Percentiles rank a stretch among this genome's conserved stretches.
These are phyloP conservation scores for Solanum verrucosum DNA, from an alignment of 257 asterid species.

Conservation along the genomic window DNA sequence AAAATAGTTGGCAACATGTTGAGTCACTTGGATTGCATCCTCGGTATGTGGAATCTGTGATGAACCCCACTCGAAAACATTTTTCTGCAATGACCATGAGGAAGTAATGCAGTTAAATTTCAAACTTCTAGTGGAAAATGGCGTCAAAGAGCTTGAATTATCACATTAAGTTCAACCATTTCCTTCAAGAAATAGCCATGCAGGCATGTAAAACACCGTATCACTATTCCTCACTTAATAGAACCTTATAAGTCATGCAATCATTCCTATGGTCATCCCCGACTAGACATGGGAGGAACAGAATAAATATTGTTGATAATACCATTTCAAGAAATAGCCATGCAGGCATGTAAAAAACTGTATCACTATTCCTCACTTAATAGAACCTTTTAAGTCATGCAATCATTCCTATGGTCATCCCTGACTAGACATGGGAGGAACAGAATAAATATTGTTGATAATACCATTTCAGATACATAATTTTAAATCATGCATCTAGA, in stretches of 20 bases:
- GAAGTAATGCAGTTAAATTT: background rate
- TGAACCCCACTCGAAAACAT: conserved; percentile 95
- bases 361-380: background rate
- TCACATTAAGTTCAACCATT: background rate
- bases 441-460: background rate
- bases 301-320: background rate
- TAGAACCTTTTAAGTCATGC: background rate
- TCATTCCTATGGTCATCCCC: background rate
- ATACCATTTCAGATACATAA: background rate
- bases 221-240: background rate
- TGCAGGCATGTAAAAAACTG: background rate
- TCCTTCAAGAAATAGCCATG: background rate
- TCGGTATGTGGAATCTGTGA: conserved; percentile 89
- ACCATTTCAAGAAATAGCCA: background rate
- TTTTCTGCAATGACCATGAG: conserved; percentile 45
- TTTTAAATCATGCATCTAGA: background rate
- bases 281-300: background rate
- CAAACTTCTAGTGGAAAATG: background rate
- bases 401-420: background rate
- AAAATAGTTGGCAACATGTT: conserved; percentile 83
- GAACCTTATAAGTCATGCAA: background rate
- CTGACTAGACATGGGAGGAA: background rate
- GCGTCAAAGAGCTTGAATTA: background rate
- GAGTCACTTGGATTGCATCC: conserved; percentile 92
- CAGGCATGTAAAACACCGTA: background rate